A percentile compares a stretch with the other conserved stretches of the same genome.
These are phyloP conservation scores for Ramaria sp. DNA, from an alignment of 768 basidiomycete genomes.

Conservation along the genomic window DNA sequence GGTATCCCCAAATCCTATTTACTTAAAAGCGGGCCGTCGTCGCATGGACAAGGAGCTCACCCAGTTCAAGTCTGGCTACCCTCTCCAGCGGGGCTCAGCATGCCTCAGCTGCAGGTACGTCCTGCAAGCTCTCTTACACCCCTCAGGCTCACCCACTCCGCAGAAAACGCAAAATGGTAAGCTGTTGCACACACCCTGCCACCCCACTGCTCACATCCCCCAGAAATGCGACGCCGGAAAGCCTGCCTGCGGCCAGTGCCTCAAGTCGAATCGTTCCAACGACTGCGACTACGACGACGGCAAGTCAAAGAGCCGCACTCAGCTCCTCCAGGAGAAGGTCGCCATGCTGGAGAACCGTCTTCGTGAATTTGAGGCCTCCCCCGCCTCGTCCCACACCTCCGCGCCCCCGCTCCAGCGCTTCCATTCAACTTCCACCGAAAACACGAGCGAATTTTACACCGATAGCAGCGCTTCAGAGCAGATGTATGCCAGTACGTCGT, in stretches of 20 bases:
- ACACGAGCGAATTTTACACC: background rate
- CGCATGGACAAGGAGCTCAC: conserved; percentile 4
- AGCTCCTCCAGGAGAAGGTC: conserved; percentile 47
- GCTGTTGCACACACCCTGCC: conserved; percentile 7
- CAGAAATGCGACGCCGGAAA: conserved; percentile 54
- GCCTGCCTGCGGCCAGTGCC: conserved; percentile 46
- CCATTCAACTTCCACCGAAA: conserved; percentile 11
- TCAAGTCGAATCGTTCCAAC: conserved; percentile 38
- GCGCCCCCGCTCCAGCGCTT: conserved; percentile 10
- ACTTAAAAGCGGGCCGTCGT: conserved; percentile 1
- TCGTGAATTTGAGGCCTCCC: conserved; percentile 39
- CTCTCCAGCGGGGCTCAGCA: conserved; percentile 31
- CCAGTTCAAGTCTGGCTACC: conserved; percentile 7
- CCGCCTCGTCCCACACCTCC: conserved; percentile 17
- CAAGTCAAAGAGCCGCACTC: conserved; percentile 48
- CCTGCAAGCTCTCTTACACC: background rate
- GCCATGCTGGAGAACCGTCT: conserved; percentile 40
- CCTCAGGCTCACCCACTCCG: conserved; percentile 2
- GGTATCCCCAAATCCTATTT: background rate
- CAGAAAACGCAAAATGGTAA: conserved; percentile 34
- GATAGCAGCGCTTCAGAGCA: background rate
- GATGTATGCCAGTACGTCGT: background rate
- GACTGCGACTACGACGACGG: conserved; percentile 54
- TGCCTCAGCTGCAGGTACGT: conserved; percentile 34
- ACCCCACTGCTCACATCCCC: background rate